Percentiles rank a stretch among this genome's conserved stretches.
phyloP scores from a whole-genome alignment of 2,329 filamentous ascomycete genomes.

The Thielaviopsis euricoi region DNA sequence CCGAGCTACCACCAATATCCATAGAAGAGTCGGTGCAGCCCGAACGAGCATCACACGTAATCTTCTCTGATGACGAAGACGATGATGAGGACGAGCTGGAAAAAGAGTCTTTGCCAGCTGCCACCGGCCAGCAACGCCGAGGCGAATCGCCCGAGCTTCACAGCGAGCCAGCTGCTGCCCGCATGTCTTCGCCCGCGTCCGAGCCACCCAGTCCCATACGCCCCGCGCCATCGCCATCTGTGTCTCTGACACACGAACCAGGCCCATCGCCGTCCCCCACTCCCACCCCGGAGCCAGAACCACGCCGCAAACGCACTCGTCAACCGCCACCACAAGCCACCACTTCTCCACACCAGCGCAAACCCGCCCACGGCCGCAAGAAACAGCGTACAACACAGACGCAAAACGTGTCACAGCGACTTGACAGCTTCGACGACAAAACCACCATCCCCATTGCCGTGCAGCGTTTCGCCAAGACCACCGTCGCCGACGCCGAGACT shows the following conservation, averaged over 20 bases:
- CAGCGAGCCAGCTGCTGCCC: background rate
- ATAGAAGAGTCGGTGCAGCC: constrained; percentile 12
- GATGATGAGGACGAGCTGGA: constrained; percentile 26
- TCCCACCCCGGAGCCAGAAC: constrained; percentile 3
- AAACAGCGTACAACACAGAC: constrained; percentile 12
- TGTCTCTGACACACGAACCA: constrained; percentile 13
- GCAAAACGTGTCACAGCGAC: background rate
- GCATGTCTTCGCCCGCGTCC: background rate
- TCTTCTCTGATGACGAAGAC: constrained; percentile 19
- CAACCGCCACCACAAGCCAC: constrained; percentile 9
- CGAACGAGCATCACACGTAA: constrained; percentile 14
- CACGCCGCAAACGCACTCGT: constrained; percentile 13
- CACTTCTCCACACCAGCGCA: constrained; percentile 3
- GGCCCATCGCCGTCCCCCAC: constrained; percentile 3
- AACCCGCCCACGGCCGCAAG: background rate
- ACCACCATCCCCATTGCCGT: constrained; percentile 37
- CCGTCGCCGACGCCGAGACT: constrained; percentile 24
- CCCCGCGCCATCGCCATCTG: background rate
- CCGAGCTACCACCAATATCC: background rate
- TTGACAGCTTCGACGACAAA: constrained; percentile 8
- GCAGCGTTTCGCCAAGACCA: constrained; percentile 39
- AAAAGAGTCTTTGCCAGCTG: constrained; percentile 14
- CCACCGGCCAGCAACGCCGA: constrained; percentile 18
- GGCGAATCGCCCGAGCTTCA: background rate
- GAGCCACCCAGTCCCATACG: background rate